phyloP scores from a whole-genome alignment of 768 basidiomycete genomes.

The Hortiboletus flavorubellus region DNA sequence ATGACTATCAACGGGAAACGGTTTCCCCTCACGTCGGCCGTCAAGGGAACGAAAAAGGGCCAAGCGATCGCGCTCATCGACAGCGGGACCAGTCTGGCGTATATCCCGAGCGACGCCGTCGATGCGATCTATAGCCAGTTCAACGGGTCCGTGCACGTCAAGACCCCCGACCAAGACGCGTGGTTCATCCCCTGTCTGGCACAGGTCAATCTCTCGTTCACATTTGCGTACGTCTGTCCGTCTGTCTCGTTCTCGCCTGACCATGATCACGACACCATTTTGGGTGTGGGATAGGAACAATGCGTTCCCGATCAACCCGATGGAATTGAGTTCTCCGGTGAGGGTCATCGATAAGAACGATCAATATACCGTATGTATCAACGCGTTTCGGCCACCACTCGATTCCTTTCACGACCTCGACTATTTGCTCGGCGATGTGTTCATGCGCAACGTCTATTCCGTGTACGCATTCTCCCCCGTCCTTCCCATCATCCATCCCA shows the following conservation, averaged over 20 bases:
- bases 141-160: slow-evolving; percentile 34
- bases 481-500: background rate
- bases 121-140: slow-evolving; percentile 40
- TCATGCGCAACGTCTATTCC: slow-evolving; percentile 45
- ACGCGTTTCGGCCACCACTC: slow-evolving; percentile 32
- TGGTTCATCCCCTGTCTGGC: slow-evolving; percentile 38
- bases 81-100: slow-evolving; percentile 41
- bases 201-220: slow-evolving; percentile 30
- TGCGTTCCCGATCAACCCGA: slow-evolving; percentile 40
- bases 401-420: slow-evolving; percentile 31
- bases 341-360: slow-evolving; percentile 26
- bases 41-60: slow-evolving; percentile 29
- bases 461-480: slow-evolving; percentile 28
- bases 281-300: slow-evolving; percentile 21
- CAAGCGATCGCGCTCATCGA: slow-evolving; percentile 39
- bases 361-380: slow-evolving; percentile 39
- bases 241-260: background rate
- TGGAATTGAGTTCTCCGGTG: slow-evolving; percentile 38
- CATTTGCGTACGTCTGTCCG: slow-evolving; percentile 9
- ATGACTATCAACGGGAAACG: slow-evolving; percentile 34
- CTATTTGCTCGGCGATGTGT: slow-evolving; percentile 41
- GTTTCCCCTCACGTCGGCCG: slow-evolving; percentile 29
- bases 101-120: slow-evolving; percentile 33
- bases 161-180: slow-evolving; percentile 23
- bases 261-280: no score